Conservation (phyloP, 768 basidiomycete species). For the Tulasnella calospora region DNA sequence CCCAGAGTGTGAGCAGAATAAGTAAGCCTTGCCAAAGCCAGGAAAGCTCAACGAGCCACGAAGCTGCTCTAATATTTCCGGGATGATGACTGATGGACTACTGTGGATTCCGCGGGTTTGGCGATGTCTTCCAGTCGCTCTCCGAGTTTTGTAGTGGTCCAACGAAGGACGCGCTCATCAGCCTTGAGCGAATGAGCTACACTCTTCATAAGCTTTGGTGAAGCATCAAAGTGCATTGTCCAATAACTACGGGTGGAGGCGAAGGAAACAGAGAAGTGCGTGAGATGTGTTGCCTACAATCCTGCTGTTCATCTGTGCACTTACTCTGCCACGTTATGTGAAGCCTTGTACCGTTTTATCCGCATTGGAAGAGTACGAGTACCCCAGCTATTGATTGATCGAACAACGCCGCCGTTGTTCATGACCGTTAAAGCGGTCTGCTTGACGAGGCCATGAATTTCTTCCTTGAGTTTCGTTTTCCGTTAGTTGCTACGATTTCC, state of each 20-base stretch:
- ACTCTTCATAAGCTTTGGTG: slow-evolving; percentile 59
- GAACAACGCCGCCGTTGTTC: slow-evolving; percentile 72
- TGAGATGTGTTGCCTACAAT: not conserved
- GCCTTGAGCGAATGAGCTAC: slow-evolving; percentile 64
- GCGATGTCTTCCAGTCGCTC: slow-evolving; percentile 68
- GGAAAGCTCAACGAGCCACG: not conserved
- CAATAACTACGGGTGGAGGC: slow-evolving; percentile 57
- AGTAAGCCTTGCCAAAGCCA: not conserved
- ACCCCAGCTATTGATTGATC: slow-evolving; percentile 72
- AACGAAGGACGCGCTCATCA: slow-evolving; percentile 79
- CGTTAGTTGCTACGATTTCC: not conserved
- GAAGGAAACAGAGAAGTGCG: slow-evolving; percentile 18
- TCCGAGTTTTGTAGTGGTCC: slow-evolving; percentile 74
- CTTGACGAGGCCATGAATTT: slow-evolving; percentile 68
- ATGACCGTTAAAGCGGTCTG: slow-evolving; percentile 68
- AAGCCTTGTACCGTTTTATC: slow-evolving; percentile 49
- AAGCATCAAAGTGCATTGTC: slow-evolving; percentile 86
- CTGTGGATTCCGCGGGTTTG: slow-evolving; percentile 19
- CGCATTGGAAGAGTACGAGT: slow-evolving; percentile 65
- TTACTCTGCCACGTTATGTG: slow-evolving; percentile 67
- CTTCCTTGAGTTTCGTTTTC: slow-evolving; percentile 44
- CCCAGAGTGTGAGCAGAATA: not conserved
- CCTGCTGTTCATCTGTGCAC: slow-evolving; percentile 37
- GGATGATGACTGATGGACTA: not conserved
- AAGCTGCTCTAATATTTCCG: not conserved